Base-by-base conservation (phyloP, 2,329 filamentous ascomycete species). In the Penicillium sp. region DNA sequence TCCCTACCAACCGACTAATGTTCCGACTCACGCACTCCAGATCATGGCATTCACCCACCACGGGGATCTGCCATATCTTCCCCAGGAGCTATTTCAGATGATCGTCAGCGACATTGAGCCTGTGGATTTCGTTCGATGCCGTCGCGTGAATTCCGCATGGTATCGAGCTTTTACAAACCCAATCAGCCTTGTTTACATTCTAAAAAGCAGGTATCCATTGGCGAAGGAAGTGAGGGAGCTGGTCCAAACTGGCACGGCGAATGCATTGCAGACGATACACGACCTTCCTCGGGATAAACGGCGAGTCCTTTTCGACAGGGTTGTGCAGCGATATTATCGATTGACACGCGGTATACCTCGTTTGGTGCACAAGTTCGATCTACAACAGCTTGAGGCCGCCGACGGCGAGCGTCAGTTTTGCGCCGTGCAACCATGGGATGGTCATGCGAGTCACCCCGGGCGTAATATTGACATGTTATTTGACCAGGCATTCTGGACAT, bases 21-120 rank as follows among this genome's bases (percentile, higher is more conserved):
- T 55, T 11, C 52, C 52, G 23, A 48, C 47, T 55, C 23, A 48
- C 46, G 43, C 42, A 35, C 52, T 42, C 21, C 33, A 26, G 52
- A 48, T 43, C 28, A 58, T 58, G 56, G 56, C 51, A 18, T 33
- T 48, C 18, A 28, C 56, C 23, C 47, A 59, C 52, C 46, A 54
- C 52, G 55, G 55, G 56, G 65, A 65, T 52, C 54, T 72, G 43
- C 61, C 64, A 8, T 63, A 64, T 51, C 72, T 87, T 40, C 83
- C 83, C n/a, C 76, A 78, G 62, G 82, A 84, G 52, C 66, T 87
- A 47, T 85, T 87, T 62, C 73, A 83, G 58, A 73, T 83, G 49
- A 70, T 87, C 54, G 58, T 81, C 35, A 71, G 64, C 2, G 66
- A 79, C 61, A 72, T 87, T 16, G 67, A 77, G 0, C 75, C 83